Base-by-base conservation (phyloP, 2,329 filamentous ascomycete genomes). In the Epichloe uncinata region DNA sequence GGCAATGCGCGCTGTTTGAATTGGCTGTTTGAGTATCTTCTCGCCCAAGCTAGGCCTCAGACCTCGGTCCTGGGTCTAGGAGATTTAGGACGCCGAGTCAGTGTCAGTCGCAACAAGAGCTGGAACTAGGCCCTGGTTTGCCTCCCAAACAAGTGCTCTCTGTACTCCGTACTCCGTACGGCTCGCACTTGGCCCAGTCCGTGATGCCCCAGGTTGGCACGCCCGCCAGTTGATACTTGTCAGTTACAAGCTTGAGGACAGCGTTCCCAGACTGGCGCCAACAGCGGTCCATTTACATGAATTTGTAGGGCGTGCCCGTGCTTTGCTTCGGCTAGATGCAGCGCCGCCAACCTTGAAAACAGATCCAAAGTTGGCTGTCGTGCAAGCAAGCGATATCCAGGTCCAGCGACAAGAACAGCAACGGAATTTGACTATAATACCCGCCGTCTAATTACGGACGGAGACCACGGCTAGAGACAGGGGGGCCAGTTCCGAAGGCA, bases 261-360 rank as follows among this genome's bases (percentile, higher is more conserved):
- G 15, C 8, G 12, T 13, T 36, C 4, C n/a, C 34, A 47, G 49
- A 11, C 33, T 16, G 34, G 36, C 13, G 22, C 41, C 16, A 35
- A 16, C 16, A 22, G n/a, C 42, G 26, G 44, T 34, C 20, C 40
- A 16, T n/a, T 15, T 5, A 26, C 46, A 13, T 48, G 37, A 9
- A 12, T 16, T 20, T 48, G 7, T 42, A 13, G 16, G n/a, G 22
- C 30, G 37, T 26, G 40, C n/a, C 16, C 40, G 30, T 30, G 9
- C 9, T 22, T 13, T 16, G 18, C 20, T 35, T 33, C 45, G 50
- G 50, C 45, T 41, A 51, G 45, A 16, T 48, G 50, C 50, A 48
- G 45, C 35, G 33, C 13, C 13, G 40, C 36, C 33, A 16, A 13
- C 15, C 33, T 30, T 22, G 8, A 34, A 26, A 4, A 30, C 4